phyloP scores from a whole-genome alignment of 441 rosid species.

The Raphanus hybrid region DNA sequence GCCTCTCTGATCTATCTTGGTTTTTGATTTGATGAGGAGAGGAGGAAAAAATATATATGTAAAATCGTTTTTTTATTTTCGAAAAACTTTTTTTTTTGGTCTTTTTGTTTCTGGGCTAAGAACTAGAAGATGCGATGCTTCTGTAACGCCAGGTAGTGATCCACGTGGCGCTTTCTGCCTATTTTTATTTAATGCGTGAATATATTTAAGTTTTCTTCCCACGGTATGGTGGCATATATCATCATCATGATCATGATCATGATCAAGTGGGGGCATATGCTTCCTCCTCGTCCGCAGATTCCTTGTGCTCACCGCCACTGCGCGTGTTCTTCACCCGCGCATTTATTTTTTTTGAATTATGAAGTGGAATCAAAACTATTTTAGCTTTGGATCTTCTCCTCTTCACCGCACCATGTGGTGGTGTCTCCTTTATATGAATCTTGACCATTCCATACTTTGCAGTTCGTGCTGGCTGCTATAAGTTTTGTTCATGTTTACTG shows the following conservation, averaged over 20 bases:
- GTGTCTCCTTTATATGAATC: not conserved
- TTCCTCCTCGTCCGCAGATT: constrained; percentile 36
- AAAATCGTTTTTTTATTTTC: not conserved
- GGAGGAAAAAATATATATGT: not conserved
- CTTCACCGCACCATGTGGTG: not conserved
- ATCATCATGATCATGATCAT: not conserved
- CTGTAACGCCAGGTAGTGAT: constrained; percentile 42
- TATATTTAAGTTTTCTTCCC: not conserved
- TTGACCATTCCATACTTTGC: not conserved
- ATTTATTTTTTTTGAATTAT: not conserved
- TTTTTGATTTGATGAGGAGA: constrained; percentile 24
- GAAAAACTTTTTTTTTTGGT: not conserved
- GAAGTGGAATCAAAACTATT: not conserved
- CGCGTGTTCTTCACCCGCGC: constrained; percentile 27
- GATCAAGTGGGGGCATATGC: constrained; percentile 34
- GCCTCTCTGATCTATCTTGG: constrained; percentile 10
- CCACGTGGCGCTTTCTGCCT: constrained; percentile 34
- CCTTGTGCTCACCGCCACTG: constrained; percentile 38
- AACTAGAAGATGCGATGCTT: constrained; percentile 45
- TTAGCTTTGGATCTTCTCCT: not conserved
- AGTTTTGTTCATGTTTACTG: not conserved
- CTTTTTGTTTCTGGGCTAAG: not conserved
- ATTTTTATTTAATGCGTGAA: not conserved
- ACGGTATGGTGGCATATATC: constrained; percentile 27
- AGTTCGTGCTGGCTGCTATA: not conserved